phyloP scores from a whole-genome alignment of 805 yeast genomes.

The Zygotorulaspora danielsina region DNA sequence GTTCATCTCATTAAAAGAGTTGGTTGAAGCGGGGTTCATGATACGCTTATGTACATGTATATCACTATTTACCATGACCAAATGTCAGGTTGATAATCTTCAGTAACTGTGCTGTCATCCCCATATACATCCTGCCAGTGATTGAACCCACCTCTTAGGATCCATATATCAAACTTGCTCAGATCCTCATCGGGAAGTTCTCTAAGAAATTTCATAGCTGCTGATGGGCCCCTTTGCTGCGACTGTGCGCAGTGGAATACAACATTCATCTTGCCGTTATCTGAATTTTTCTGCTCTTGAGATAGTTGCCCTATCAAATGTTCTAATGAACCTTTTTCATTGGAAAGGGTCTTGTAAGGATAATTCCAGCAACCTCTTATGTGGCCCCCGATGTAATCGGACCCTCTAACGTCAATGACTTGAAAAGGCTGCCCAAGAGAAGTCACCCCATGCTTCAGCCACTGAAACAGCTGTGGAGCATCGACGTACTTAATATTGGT shows the following conservation, averaged over 20 bases:
- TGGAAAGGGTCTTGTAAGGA: constrained; percentile 25
- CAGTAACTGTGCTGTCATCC: constrained; percentile 59
- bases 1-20: constrained; percentile 84
- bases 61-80: constrained; percentile 32
- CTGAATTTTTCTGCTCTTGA: constrained; percentile 14
- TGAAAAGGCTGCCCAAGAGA: constrained; percentile 22
- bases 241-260: constrained; percentile 90
- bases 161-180: constrained; percentile 52
- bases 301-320: constrained; percentile 43
- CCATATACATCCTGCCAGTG: constrained; percentile 81
- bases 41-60: constrained; percentile 27
- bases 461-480: constrained; percentile 23
- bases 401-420: constrained; percentile 82
- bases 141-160: constrained; percentile 79
- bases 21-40: constrained; percentile 41
- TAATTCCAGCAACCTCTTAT: constrained; percentile 26
- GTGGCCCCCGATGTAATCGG: constrained; percentile 68
- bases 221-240: constrained; percentile 87
- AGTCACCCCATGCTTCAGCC: constrained; percentile 27
- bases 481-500: constrained; percentile 27
- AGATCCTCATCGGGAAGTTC: constrained; percentile 23
- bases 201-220: constrained; percentile 60
- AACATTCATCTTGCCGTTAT: constrained; percentile 27
- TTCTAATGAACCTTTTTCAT: constrained; percentile 63
- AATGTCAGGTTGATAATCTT: constrained; percentile 46